A percentile compares a stretch with the other conserved stretches of the same genome.
Conservation (phyloP, 176 grass and related monocot genomes). For the Saccharum officinarum region DNA sequence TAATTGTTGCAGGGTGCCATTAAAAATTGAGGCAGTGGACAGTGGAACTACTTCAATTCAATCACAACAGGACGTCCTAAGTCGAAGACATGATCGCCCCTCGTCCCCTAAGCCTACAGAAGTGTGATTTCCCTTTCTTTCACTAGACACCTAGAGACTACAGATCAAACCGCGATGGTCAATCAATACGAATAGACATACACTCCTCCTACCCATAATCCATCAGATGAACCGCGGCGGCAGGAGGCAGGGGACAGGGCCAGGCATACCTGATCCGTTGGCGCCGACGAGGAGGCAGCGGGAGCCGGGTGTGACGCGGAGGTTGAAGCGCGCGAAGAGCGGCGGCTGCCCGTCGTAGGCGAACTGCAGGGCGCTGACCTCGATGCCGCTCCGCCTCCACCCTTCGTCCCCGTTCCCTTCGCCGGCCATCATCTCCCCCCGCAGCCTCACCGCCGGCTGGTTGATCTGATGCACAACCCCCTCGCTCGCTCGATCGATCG, state of each 20-base stretch:
- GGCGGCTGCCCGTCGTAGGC: conserved; percentile 76
- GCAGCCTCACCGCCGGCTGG: neutral
- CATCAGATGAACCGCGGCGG: neutral
- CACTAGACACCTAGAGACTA: neutral
- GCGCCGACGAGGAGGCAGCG: conserved; percentile 92
- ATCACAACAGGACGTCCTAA: neutral
- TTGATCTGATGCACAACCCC: conserved; percentile 22
- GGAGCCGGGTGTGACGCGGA: conserved; percentile 72
- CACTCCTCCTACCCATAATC: neutral
- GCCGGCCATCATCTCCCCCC: conserved; percentile 3
- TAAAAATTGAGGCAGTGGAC: neutral
- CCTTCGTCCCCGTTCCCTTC: conserved; percentile 33
- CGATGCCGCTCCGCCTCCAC: conserved; percentile 69
- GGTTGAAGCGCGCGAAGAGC: conserved; percentile 75
- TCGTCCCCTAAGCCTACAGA: neutral
- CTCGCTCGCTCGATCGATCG: neutral
- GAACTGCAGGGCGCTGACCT: conserved; percentile 74
- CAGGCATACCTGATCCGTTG: conserved; percentile 74
- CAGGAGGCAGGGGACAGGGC: neutral
- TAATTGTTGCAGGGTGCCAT: neutral
- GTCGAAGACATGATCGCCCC: neutral
- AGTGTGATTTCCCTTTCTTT: neutral
- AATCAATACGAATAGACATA: neutral
- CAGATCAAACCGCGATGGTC: neutral
- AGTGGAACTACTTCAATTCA: neutral